Base-by-base conservation (phyloP, 176 grass and related monocot genomes). In the Elymus sibiricus region DNA sequence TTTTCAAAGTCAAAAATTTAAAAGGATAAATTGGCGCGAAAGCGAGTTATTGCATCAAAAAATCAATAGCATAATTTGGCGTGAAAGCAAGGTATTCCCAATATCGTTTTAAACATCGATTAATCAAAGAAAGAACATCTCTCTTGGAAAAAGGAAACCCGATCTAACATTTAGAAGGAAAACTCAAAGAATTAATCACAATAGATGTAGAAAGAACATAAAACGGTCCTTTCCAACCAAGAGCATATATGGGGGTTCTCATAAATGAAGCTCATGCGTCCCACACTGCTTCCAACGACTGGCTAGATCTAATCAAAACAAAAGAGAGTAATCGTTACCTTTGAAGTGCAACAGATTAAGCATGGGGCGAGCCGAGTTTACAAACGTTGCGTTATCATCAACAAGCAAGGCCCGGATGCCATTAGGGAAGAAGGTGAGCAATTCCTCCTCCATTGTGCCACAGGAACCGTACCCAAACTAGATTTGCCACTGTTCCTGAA, bases 361-460 rank as follows among this genome's bases (percentile, higher is more conserved):
- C 81, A 79, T 35, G 15, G 27, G 4, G 40, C 13, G 4, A n/a
- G 87, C 55, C 4, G 55, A 64, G 9, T 13, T 72, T 1, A 72
- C 13, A 15, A 78, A 79, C 17, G 21, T 72, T 6, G 5, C 6
- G 0, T 84, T 31, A 46, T 29, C 42, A 2, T 84, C 87, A 2
- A 84, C 29, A 9, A 87, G 1, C 71, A 87, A 29, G 5, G 32
- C 46, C 11, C 71, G 43, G 61, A 87, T 55, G 3, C 79, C 60
- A 22, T 21, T 4, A 7, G 79, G 79, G 70, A 58, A 87, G 6
- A 65, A 65, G 7, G 32, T 1, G 1, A 11, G 1, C 47, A 70
- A 59, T 12, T n/a, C 64, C 1, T 32, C 4, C 4, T 86, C 65
- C 65, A 47, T 80, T 5, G 7, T 8, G 13, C 13, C 35, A 73